phyloP scores from a whole-genome alignment of 768 basidiomycete species.

The Rubroboletus satanas region DNA sequence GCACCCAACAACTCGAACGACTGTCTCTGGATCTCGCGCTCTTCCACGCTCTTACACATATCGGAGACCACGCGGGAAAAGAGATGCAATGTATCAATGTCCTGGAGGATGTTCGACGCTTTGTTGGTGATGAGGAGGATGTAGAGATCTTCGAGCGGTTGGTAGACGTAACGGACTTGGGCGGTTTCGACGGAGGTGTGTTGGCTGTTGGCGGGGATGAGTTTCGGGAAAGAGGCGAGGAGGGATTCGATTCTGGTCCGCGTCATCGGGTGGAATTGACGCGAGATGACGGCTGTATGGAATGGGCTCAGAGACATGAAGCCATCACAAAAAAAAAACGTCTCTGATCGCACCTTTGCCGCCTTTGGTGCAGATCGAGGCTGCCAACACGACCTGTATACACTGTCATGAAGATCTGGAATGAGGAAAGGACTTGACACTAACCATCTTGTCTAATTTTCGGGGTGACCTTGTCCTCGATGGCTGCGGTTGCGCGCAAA shows the following conservation, averaged over 20 bases:
- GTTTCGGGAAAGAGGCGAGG: conserved; percentile 94
- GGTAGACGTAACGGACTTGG: conserved; percentile 96
- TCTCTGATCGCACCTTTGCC: conserved; percentile 74
- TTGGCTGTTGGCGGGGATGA: conserved; percentile 91
- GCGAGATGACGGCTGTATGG: conserved; percentile 80
- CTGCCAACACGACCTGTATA: conserved; percentile 81
- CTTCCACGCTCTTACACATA: conserved; percentile 80
- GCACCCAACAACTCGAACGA: conserved; percentile 92
- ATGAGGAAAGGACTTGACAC: neutral
- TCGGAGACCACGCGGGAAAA: conserved; percentile 93
- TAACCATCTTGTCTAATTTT: conserved; percentile 20
- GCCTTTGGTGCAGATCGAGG: conserved; percentile 92
- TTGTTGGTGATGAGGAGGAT: conserved; percentile 98
- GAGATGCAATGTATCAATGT: conserved; percentile 94
- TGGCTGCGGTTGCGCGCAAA: conserved; percentile 1
- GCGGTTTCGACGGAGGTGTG: conserved; percentile 95
- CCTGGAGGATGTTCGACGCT: conserved; percentile 97
- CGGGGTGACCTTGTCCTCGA: neutral
- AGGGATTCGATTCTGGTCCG: conserved; percentile 91
- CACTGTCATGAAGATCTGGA: conserved; percentile 1
- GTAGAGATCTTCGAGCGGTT: conserved; percentile 94
- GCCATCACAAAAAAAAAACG: neutral
- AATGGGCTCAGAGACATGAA: neutral
- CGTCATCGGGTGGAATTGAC: conserved; percentile 93
- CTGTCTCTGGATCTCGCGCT: conserved; percentile 85